phyloP scores from a whole-genome alignment of 2,329 filamentous ascomycete species.

The Teratosphaeria epicoccoides region DNA sequence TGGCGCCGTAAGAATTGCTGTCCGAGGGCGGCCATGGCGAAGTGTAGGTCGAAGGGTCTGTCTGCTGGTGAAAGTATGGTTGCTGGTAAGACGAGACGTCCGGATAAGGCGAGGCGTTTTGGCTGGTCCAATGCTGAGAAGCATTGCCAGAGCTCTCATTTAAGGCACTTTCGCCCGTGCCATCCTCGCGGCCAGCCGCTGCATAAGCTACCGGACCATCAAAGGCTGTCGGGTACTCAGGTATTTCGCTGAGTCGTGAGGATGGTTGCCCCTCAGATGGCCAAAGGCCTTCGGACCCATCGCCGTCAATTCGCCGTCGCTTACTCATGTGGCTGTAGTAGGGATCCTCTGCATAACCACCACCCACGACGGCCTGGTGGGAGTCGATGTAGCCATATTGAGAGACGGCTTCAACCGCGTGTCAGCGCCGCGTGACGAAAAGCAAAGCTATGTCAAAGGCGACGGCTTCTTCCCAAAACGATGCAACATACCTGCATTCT shows the following conservation, averaged over 20 bases:
- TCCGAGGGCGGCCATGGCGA: constrained; percentile 14
- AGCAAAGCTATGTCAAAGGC: not conserved
- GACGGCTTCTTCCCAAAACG: not conserved
- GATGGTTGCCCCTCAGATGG: not conserved
- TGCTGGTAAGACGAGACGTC: constrained; percentile 18
- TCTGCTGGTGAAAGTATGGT: constrained; percentile 21
- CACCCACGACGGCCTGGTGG: not conserved
- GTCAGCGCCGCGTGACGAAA: not conserved
- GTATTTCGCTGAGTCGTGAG: too few species aligned
- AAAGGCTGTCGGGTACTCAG: not conserved
- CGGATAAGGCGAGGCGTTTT: constrained; percentile 12
- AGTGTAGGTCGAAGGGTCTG: constrained; percentile 14
- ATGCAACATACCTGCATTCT: not conserved
- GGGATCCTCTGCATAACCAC: not conserved
- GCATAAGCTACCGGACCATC: not conserved
- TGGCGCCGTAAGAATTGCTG: not conserved
- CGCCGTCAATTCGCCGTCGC: constrained; percentile 1
- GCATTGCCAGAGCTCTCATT: not conserved
- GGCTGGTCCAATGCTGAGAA: not conserved
- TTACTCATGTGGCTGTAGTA: constrained; percentile 2
- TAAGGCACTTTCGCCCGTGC: not conserved
- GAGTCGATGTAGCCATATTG: constrained; percentile 3
- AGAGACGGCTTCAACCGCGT: not conserved
- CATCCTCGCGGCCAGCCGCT: not conserved
- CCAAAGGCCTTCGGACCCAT: not conserved